These are phyloP conservation scores for Fusarium foetens DNA, from an alignment of 2,329 filamentous ascomycete species.

Conservation along the genomic window DNA sequence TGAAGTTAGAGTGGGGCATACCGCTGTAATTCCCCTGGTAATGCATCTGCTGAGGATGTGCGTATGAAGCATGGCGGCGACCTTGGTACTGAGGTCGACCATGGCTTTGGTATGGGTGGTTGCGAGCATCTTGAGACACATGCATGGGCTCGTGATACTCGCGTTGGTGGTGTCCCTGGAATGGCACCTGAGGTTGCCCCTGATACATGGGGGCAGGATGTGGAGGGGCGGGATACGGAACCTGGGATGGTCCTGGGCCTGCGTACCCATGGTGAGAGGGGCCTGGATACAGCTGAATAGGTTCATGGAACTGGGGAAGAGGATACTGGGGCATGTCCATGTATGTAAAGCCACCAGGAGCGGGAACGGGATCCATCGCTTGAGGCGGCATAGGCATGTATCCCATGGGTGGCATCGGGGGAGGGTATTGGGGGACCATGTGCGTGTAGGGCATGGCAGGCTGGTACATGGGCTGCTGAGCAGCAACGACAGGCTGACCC, in stretches of 20 bases:
- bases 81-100: not conserved
- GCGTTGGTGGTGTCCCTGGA: not conserved
- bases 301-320: not conserved
- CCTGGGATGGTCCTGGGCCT: not conserved
- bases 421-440: constrained; percentile 3
- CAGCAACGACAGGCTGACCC: not conserved
- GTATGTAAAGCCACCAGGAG: not conserved
- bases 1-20: not conserved
- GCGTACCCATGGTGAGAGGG: not conserved
- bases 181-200: not conserved
- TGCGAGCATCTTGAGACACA: not conserved
- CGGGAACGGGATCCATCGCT: not conserved
- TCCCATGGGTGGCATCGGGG: not conserved
- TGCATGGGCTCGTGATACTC: not conserved
- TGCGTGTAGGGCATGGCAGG: not conserved
- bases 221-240: not conserved
- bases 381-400: constrained; percentile 11
- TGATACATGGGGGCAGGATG: not conserved
- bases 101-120: not conserved
- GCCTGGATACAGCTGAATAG: not conserved
- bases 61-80: constrained; percentile 6
- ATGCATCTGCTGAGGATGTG: not conserved
- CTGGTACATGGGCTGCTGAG: not conserved
- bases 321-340: not conserved
- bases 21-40: not conserved